Conservation (phyloP, 2,329 filamentous ascomycete genomes). For the Apiospora malaysiana region DNA sequence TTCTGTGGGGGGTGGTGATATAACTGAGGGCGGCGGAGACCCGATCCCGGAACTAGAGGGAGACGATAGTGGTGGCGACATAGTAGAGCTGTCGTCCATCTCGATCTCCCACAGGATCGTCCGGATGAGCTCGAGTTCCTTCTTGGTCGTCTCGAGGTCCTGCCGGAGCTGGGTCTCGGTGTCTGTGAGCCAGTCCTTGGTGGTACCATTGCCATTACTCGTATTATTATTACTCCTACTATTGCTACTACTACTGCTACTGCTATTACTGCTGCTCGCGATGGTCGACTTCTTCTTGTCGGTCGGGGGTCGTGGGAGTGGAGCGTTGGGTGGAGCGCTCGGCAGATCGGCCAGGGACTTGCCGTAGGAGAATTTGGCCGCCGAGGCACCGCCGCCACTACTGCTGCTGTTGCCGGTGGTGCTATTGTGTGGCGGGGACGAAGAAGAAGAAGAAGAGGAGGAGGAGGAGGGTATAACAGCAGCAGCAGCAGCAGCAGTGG, state of each 20-base stretch:
- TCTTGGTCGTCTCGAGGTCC: neutral
- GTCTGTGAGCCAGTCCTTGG: neutral
- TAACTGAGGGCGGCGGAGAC: neutral
- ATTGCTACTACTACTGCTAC: neutral
- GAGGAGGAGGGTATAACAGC: neutral
- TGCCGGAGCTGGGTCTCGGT: neutral
- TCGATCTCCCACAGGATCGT: conserved; percentile 10
- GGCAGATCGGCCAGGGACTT: neutral
- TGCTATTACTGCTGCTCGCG: neutral
- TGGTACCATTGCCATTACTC: neutral
- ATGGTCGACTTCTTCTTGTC: neutral
- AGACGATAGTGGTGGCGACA: neutral
- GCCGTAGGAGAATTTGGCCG: neutral
- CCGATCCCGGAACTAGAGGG: neutral
- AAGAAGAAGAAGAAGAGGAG: neutral
- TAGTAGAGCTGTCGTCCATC: neutral
- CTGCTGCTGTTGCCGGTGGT: too few relatives aligned
- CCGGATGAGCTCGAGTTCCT: conserved; percentile 4
- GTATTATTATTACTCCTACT: neutral
- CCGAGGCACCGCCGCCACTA: neutral
- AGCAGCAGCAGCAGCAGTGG: neutral
- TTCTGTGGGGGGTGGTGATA: neutral
- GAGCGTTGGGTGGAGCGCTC: conserved; percentile 3
- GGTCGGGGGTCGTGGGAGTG: neutral
- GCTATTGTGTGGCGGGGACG: neutral